Conservation (phyloP, 176 grass and related monocot genomes). For the Carex scoparia region DNA sequence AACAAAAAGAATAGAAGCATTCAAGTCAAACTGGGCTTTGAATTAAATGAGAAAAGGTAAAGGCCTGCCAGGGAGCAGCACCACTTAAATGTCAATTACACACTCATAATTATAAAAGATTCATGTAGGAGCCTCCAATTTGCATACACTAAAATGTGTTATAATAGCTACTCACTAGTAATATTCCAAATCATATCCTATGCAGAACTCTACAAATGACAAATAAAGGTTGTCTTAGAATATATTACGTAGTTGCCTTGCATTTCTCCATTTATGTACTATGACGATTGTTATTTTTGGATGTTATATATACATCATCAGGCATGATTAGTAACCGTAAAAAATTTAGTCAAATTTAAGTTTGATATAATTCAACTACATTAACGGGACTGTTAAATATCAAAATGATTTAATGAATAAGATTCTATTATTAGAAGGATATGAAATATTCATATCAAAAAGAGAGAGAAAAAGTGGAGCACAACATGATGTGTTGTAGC, state of each 20-base stretch:
- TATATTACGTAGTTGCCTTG: background rate
- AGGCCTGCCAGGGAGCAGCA: too few relatives aligned
- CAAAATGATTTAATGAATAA: too few relatives aligned
- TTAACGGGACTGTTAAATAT: too few relatives aligned
- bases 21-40: too few relatives aligned
- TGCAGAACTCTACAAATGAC: background rate
- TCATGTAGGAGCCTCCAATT: background rate
- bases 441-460: too few relatives aligned
- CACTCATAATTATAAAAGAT: background rate
- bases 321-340: background rate
- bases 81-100: too few relatives aligned
- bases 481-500: too few relatives aligned
- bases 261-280: background rate
- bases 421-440: too few relatives aligned
- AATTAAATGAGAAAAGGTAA: too few relatives aligned
- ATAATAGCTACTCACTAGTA: background rate
- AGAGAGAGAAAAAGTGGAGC: too few relatives aligned
- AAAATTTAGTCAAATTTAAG: background rate
- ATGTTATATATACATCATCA: background rate
- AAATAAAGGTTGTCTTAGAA: background rate
- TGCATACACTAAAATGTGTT: background rate
- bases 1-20: too few relatives aligned
- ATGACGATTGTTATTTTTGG: background rate
- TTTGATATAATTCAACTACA: too few relatives aligned
- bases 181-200: background rate